Evolutionary conservation across 495 filamentous ascomycete genomes (phyloP).

Genomic region (Penicillium longicatenatum): DNA sequence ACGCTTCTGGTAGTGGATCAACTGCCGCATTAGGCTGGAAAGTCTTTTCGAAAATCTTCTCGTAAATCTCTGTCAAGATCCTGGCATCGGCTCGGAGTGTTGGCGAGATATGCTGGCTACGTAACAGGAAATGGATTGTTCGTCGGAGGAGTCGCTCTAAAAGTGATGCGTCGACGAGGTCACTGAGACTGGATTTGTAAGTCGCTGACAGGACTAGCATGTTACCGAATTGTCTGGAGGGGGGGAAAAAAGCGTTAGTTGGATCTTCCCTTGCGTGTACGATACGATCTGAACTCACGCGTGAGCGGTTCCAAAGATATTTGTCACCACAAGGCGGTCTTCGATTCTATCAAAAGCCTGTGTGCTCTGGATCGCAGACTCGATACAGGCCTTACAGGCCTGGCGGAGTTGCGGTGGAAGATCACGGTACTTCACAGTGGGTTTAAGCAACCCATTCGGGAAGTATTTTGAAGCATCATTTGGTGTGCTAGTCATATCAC

Average conservation of each 20-base stretch:
- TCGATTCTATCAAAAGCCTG: conserved; percentile 74
- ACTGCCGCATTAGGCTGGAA: conserved; percentile 21
- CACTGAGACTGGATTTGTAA: conserved; percentile 59
- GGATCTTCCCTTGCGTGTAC: neutral
- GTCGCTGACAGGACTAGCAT: conserved; percentile 84
- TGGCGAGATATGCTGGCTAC: conserved; percentile 63
- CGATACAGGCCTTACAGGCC: conserved; percentile 61
- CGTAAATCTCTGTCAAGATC: conserved; percentile 64
- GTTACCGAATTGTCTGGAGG: conserved; percentile 94
- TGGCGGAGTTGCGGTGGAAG: conserved; percentile 44
- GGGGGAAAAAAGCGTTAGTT: conserved; percentile 5
- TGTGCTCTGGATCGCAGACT: conserved; percentile 81
- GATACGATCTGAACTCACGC: conserved; percentile 66
- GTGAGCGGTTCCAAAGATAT: conserved; percentile 93
- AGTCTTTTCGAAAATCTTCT: conserved; percentile 46
- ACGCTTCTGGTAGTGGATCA: conserved; percentile 2
- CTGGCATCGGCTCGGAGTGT: conserved; percentile 65
- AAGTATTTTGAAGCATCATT: conserved; percentile 5
- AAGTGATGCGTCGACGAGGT: conserved; percentile 49
- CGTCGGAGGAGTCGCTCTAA: conserved; percentile 55
- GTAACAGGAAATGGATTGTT: conserved; percentile 70
- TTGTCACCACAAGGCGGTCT: conserved; percentile 80
- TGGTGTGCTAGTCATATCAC: conserved; percentile 36
- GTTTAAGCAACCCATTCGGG: conserved; percentile 17
- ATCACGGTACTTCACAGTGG: conserved; percentile 25